Percentiles rank a stretch among this genome's conserved stretches.
Conservation (phyloP, 2,329 filamentous ascomycete species). For the Fusarium tricinctum region DNA sequence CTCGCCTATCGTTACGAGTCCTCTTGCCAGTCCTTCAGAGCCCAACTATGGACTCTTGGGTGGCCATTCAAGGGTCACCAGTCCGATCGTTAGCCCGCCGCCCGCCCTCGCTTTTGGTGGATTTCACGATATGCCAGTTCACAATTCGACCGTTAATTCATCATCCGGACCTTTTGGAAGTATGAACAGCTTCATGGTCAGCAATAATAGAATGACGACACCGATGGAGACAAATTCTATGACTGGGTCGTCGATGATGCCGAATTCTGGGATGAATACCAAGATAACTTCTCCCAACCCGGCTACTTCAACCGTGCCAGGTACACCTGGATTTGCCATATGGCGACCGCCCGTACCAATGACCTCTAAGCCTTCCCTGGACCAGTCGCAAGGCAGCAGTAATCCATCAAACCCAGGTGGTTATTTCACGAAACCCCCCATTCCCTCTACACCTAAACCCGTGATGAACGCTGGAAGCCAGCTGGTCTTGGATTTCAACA, state of each 20-base stretch:
- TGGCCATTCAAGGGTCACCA: slow-evolving; percentile 51
- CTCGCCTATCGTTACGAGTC: slow-evolving; percentile 52
- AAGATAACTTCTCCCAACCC: slow-evolving; percentile 39
- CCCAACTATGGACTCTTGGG: slow-evolving; percentile 53
- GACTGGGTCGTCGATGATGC: slow-evolving; percentile 42
- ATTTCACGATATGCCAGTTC: slow-evolving; percentile 52
- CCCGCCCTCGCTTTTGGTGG: slow-evolving; percentile 51
- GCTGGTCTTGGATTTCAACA: slow-evolving; percentile 56
- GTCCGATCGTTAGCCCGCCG: slow-evolving; percentile 52
- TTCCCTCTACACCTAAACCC: slow-evolving; percentile 58
- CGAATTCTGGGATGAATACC: slow-evolving; percentile 45
- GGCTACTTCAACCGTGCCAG: slow-evolving; percentile 44
- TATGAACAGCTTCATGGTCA: slow-evolving; percentile 54
- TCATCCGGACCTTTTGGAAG: slow-evolving; percentile 52
- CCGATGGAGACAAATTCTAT: slow-evolving; percentile 49
- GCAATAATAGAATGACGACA: slow-evolving; percentile 47
- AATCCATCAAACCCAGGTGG: slow-evolving; percentile 43
- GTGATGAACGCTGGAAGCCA: slow-evolving; percentile 54
- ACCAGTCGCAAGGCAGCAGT: slow-evolving; percentile 43
- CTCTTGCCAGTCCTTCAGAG: slow-evolving; percentile 52
- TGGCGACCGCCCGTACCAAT: slow-evolving; percentile 55
- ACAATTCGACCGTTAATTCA: slow-evolving; percentile 49
- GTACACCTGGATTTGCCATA: slow-evolving; percentile 56
- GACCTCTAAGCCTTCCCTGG: slow-evolving; percentile 43
- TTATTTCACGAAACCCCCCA: slow-evolving; percentile 56